Evolutionary conservation across 352 stramenopile species (phyloP).

Genomic region (Globisporangium ultimum): DNA sequence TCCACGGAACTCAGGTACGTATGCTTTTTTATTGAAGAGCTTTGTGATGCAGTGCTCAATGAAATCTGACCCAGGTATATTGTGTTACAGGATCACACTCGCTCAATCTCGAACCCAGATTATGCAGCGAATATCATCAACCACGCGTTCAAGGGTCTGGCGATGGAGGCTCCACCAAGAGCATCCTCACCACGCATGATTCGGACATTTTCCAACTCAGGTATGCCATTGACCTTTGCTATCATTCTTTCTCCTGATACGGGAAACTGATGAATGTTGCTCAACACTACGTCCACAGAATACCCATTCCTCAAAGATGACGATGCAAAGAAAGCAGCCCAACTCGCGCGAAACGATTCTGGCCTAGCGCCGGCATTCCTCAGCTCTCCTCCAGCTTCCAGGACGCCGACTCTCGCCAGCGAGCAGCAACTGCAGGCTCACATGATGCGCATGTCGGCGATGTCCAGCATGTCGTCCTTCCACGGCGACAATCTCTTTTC

Average conservation of each 20-base stretch:
- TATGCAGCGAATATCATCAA: slow-evolving; percentile 55
- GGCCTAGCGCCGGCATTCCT: slow-evolving; percentile 14
- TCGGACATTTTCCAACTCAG: slow-evolving; percentile 61
- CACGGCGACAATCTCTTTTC: slow-evolving; percentile 57
- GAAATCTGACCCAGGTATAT: background rate
- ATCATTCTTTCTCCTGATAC: background rate
- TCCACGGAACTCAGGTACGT: slow-evolving; percentile 34
- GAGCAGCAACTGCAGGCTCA: slow-evolving; percentile 36
- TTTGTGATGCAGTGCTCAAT: background rate
- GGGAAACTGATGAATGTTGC: background rate
- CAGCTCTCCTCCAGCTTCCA: slow-evolving; percentile 7
- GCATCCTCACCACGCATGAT: slow-evolving; percentile 56
- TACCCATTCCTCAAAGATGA: slow-evolving; percentile 71
- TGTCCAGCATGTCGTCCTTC: slow-evolving; percentile 55
- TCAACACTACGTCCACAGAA: slow-evolving; percentile 20
- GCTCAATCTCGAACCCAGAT: slow-evolving; percentile 28
- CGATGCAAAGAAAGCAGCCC: slow-evolving; percentile 20
- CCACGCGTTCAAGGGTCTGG: slow-evolving; percentile 65
- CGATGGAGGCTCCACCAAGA: slow-evolving; percentile 32
- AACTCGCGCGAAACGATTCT: background rate
- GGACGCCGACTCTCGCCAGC: slow-evolving; percentile 6
- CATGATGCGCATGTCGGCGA: slow-evolving; percentile 48
- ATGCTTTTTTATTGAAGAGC: background rate
- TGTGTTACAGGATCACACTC: slow-evolving; percentile 14
- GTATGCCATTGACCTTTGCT: slow-evolving; percentile 13